Evolutionary conservation across 2,329 filamentous ascomycete genomes (phyloP).

Genomic region (Rhinocladiella mackenziei): DNA sequence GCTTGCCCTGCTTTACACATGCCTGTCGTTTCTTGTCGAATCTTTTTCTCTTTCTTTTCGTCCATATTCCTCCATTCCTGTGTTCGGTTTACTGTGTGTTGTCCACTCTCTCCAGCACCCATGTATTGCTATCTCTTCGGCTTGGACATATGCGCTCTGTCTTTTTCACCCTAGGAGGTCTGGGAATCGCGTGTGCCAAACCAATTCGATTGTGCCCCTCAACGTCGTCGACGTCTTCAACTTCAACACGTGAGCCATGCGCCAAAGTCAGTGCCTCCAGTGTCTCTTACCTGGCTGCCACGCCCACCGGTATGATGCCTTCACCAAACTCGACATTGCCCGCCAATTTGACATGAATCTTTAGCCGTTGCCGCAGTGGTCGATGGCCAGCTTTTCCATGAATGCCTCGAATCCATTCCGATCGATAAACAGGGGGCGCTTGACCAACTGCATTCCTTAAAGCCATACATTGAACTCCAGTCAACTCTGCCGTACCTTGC

Average conservation of each 20-base stretch:
- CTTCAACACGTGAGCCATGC: slow-evolving; percentile 19
- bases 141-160: slow-evolving; percentile 1
- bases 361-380: background rate
- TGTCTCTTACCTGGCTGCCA: slow-evolving; percentile 12
- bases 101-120: background rate
- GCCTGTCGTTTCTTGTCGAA: too few species aligned
- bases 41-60: too few species aligned
- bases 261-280: slow-evolving; percentile 9
- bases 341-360: background rate
- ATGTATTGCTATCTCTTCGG: background rate
- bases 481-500: slow-evolving; percentile 48
- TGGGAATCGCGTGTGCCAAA: background rate
- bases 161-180: slow-evolving; percentile 1
- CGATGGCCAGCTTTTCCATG: slow-evolving; percentile 8
- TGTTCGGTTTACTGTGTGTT: background rate
- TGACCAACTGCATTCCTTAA: slow-evolving; percentile 7
- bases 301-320: slow-evolving; percentile 6
- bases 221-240: background rate
- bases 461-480: slow-evolving; percentile 46
- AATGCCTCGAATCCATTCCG: slow-evolving; percentile 15
- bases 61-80: background rate
- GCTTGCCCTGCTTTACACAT: too few species aligned
- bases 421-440: slow-evolving; percentile 8
- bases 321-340: background rate
- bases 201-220: background rate